phyloP scores from a whole-genome alignment of 1,284 basidiomycete genomes.

The Cryptococcus deneoformans region DNA sequence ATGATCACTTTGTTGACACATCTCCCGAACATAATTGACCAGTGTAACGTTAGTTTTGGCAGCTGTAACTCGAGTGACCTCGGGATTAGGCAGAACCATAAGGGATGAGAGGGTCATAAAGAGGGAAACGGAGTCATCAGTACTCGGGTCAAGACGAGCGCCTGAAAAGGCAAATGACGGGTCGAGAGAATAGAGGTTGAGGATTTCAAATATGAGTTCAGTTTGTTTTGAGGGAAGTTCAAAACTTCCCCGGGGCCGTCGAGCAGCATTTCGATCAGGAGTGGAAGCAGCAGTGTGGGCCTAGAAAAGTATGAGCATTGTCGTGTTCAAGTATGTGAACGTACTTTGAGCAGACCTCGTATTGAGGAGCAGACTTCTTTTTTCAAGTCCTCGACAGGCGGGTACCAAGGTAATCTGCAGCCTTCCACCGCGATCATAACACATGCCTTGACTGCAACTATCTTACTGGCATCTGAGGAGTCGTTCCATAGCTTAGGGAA shows the following conservation, averaged over 20 bases:
- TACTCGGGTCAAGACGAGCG: constrained; percentile 7
- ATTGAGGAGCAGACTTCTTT: constrained; percentile 23
- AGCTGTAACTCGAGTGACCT: constrained; percentile 24
- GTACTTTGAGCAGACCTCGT: constrained; percentile 30
- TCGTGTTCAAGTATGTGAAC: background rate
- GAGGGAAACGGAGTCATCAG: constrained; percentile 20
- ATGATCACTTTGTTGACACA: background rate
- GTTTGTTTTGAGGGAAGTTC: constrained; percentile 12
- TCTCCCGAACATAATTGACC: constrained; percentile 14
- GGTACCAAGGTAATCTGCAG: constrained; percentile 32
- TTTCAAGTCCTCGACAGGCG: constrained; percentile 17
- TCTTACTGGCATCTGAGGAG: constrained; percentile 72
- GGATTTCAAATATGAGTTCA: constrained; percentile 31
- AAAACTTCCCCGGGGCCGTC: constrained; percentile 8
- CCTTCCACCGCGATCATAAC: constrained; percentile 53
- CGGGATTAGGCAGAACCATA: constrained; percentile 24
- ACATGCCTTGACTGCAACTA: constrained; percentile 69
- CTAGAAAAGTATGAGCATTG: background rate
- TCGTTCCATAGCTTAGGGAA: constrained; percentile 71
- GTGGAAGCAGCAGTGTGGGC: background rate
- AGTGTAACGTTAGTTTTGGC: constrained; percentile 24
- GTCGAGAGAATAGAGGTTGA: constrained; percentile 28
- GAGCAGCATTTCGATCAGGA: background rate
- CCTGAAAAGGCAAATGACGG: constrained; percentile 28
- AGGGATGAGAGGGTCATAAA: constrained; percentile 26